These are phyloP conservation scores for Phytophthora syringae DNA, from an alignment of 352 stramenopile genomes.

Conservation along the genomic window DNA sequence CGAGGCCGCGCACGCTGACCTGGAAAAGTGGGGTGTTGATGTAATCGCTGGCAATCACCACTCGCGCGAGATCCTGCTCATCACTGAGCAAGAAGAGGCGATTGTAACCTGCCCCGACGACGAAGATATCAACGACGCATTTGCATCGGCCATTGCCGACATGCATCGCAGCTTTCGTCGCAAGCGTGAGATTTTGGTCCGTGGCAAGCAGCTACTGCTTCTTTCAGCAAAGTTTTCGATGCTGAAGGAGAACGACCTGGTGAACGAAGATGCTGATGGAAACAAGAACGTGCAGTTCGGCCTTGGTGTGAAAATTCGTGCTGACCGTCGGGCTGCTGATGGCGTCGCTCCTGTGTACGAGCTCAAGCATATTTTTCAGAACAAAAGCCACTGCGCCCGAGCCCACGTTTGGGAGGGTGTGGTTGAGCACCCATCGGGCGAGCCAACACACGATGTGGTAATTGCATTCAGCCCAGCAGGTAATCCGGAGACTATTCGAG, in stretches of 20 bases:
- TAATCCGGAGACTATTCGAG: conserved; percentile 82
- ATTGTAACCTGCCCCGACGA: conserved; percentile 78
- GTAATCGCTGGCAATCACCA: conserved; percentile 77
- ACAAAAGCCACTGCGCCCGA: conserved; percentile 80
- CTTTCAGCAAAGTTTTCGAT: conserved; percentile 90
- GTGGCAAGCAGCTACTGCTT: conserved; percentile 78
- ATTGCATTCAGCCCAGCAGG: conserved; percentile 84
- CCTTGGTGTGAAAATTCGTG: conserved; percentile 75
- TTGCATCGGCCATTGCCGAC: conserved; percentile 72
- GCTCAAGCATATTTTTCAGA: conserved; percentile 88
- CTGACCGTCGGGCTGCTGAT: conserved; percentile 54
- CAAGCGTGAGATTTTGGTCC: conserved; percentile 78
- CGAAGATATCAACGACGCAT: conserved; percentile 85
- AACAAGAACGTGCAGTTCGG: conserved; percentile 91
- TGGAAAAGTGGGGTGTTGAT: conserved; percentile 86
- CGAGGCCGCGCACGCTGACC: conserved; percentile 65
- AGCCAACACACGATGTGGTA: conserved; percentile 65
- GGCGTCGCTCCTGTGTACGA: conserved; percentile 74
- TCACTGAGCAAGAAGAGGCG: conserved; percentile 83
- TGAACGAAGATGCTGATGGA: conserved; percentile 85
- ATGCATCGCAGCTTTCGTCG: conserved; percentile 80
- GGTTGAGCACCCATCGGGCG: conserved; percentile 41
- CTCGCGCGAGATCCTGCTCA: conserved; percentile 72
- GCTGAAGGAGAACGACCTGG: conserved; percentile 86
- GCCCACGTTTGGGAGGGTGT: conserved; percentile 82